These are phyloP conservation scores for Ceratocystis colombiana DNA, from an alignment of 2,329 filamentous ascomycete species.

Conservation along the genomic window DNA sequence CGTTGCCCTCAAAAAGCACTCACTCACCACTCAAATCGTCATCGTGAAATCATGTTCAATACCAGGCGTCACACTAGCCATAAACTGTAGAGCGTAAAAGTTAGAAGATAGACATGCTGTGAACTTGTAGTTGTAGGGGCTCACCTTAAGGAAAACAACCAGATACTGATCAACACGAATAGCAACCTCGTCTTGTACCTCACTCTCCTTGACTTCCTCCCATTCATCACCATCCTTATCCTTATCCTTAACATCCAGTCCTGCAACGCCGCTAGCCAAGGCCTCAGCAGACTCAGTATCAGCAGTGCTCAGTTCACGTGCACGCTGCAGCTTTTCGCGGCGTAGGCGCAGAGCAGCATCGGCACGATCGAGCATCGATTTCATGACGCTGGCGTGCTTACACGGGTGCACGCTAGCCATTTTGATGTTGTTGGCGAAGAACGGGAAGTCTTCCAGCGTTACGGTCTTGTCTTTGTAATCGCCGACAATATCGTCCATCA, in stretches of 20 bases:
- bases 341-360: constrained; percentile 86
- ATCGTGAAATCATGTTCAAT: constrained; percentile 98
- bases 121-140: background rate
- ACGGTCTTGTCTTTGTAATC: constrained; percentile 99
- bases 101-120: constrained; percentile 29
- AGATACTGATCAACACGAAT: constrained; percentile 84
- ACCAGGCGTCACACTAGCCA: constrained; percentile 83
- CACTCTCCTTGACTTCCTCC: constrained; percentile 53
- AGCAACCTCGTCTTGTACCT: constrained; percentile 63
- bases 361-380: constrained; percentile 86
- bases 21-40: constrained; percentile 56
- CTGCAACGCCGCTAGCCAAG: constrained; percentile 69
- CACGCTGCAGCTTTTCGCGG: constrained; percentile 52
- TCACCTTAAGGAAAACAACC: constrained; percentile 73
- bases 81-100: constrained; percentile 42
- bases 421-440: constrained; percentile 82
- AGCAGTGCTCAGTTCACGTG: constrained; percentile 44
- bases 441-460: constrained; percentile 93
- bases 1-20: background rate
- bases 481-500: constrained; percentile 95
- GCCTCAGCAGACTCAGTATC: constrained; percentile 44
- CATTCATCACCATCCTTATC: constrained; percentile 44
- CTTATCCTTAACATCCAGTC: constrained; percentile 47
- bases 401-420: constrained; percentile 96
- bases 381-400: constrained; percentile 97